Evolutionary conservation across 2,329 filamentous ascomycete genomes (phyloP), one percentile per base, ranked within the genome.

Genomic region (Fusarium secorum): DNA sequence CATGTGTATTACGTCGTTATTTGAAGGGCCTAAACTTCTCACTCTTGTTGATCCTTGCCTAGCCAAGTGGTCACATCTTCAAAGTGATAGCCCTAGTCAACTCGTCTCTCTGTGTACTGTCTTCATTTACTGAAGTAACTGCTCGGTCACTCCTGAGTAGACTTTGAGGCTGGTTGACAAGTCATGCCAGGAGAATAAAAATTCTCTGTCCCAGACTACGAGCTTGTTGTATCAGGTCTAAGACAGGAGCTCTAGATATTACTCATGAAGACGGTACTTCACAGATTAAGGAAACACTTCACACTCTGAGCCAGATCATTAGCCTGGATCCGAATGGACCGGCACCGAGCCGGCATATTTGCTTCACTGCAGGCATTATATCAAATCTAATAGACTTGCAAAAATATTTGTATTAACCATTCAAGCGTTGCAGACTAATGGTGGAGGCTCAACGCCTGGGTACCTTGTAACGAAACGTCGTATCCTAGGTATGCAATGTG

Each of bases 131-230:
- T 28, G 14, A 28, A 28, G 33, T 7, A 22, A 38, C 22, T n/a
- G 14, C 7, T 38, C 7, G 14, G 20, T 14, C 18, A 39, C 20
- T 26, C 22, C 14, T 5, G 7, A 32, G 11, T 10, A 4, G 11
- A 18, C 28, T 32, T 33, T 7, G 11, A 22, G 28, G 5, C 4
- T 48, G 4, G 3, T 14, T 48, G 5, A 13, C 5, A 48, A 9
- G 10, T 17, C 10, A 32, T 17, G 6, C 14, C 7, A 8, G 11
- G 15, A 18, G 3, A 22, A 18, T 15, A 15, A 11, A 9, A n/a
- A 13, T 5, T 1, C 42, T 3, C 26, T 15, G 20, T 4, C 13
- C 11, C 6, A 8, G 8, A n/a, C 8, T 11, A 6, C 7, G 13
- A n/a, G 14, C 13, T 45, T 45, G 42, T 28, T 20, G 22, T 45